These are phyloP conservation scores for Salvia sclarea DNA, from an alignment of 305 asterid species.

Conservation along the genomic window DNA sequence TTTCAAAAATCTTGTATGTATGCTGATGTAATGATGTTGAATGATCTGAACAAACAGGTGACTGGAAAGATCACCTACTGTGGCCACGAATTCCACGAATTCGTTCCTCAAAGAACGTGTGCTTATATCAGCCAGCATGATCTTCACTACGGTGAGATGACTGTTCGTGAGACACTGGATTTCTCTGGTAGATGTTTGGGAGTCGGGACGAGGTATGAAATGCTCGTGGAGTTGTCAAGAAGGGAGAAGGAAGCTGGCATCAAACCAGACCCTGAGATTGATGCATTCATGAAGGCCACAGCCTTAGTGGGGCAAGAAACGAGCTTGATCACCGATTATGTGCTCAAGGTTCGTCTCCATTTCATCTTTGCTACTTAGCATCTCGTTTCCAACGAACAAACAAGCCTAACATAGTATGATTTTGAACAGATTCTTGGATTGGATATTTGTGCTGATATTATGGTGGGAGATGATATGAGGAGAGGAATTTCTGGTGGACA, in stretches of 20 bases:
- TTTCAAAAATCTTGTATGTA: neutral
- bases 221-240: conserved; percentile 45
- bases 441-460: conserved; percentile 50
- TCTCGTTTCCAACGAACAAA: neutral
- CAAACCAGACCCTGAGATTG: conserved; percentile 51
- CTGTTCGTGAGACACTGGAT: conserved; percentile 47
- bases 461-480: conserved; percentile 53
- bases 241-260: conserved; percentile 48
- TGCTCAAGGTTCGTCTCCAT: conserved; percentile 40
- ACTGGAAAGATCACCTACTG: conserved; percentile 56
- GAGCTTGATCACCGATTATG: conserved; percentile 46
- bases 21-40: conserved; percentile 10
- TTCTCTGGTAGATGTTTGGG: conserved; percentile 52
- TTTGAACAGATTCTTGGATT: conserved; percentile 44
- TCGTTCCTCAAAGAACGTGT: conserved; percentile 66
- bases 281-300: conserved; percentile 52
- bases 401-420: neutral
- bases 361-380: neutral
- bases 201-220: conserved; percentile 47
- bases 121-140: conserved; percentile 67
- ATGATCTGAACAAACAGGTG: conserved; percentile 46
- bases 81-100: conserved; percentile 47
- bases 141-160: conserved; percentile 50
- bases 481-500: conserved; percentile 59
- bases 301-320: conserved; percentile 45